Evolutionary conservation across 2,329 filamentous ascomycete species (phyloP).

Genomic region (Hymenoscyphus fructigenus): DNA sequence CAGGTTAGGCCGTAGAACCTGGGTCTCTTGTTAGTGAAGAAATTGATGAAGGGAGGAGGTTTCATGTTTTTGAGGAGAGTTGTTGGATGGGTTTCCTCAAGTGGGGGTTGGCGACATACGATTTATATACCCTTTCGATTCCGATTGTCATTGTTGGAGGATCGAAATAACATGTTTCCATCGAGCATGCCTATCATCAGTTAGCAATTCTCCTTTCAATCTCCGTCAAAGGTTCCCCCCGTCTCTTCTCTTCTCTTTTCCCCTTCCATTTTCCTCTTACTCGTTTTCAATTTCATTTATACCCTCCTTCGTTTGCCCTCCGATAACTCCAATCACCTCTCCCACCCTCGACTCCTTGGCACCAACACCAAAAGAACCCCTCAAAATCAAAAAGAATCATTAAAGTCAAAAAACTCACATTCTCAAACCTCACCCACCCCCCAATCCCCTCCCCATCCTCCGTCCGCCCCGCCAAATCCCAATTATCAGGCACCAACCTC

Average conservation of each 20-base stretch:
- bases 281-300: not conserved
- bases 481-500: conserved; percentile 28
- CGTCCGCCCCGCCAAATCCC: conserved; percentile 17
- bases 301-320: not conserved
- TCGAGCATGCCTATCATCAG: conserved; percentile 25
- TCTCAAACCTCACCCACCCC: not conserved
- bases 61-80: not conserved
- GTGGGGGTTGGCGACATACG: conserved; percentile 13
- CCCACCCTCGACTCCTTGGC: not conserved
- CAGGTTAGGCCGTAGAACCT: conserved; percentile 15
- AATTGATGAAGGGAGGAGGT: no score
- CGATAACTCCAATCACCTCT: not conserved
- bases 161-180: conserved; percentile 33
- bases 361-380: not conserved
- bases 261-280: not conserved
- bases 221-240: not conserved
- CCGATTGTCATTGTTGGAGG: conserved; percentile 16
- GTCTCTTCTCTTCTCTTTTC: not conserved
- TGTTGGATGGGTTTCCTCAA: no score
- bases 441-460: not conserved
- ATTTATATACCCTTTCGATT: conserved; percentile 27
- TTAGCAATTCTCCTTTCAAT: not conserved
- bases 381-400: not conserved
- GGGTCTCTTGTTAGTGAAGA: not conserved
- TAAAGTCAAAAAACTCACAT: not conserved